Evolutionary conservation across 345 rosid genomes (phyloP), one percentile per base, ranked within the genome.

Genomic region (Eucalyptus regnans): DNA sequence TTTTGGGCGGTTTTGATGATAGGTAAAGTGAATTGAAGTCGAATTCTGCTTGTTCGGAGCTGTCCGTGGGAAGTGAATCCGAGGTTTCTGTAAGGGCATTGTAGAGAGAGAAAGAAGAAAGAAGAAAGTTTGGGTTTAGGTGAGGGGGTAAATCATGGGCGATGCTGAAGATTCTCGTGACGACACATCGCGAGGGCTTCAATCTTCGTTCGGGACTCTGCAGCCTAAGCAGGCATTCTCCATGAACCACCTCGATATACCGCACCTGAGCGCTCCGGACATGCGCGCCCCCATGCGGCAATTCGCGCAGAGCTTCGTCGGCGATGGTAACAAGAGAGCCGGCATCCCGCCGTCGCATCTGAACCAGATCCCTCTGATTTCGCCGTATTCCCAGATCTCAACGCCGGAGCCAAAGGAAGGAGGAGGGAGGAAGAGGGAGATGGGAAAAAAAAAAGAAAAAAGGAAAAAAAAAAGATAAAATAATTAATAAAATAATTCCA

Each of bases 291-390:
- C 94, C 88, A 93, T 94, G 87, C 87, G 95, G 64, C 96, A 94
- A 87, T 95, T 94, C 86, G 87, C 94, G 6, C 93, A 93, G 33
- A 92, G 90, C 89, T 94, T 89, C 87, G 87, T 89, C 41, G 90
- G 89, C 88, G 96, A 94, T 54, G 50, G 87, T 89, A 86, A 85
- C 80, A 96, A 93, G 90, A 94, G 97, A 93, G 92, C 89, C 33
- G 98, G 98, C 25, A 95, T 96, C 12, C 99, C 99, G 64, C 99
- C 99, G 29, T 95, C 99, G 7, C 97, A 95, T 88, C 98, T 98
- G 12, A 94, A 92, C 92, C 96, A 94, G 90, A 93, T 96, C 92
- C 97, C 98, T 48, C 99, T 97, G 60, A 93, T 97, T 89, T 96
- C 99, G 1, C 99, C 98, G 0, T 96, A 91, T 90, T 96, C 99